phyloP scores from a whole-genome alignment of 169 alveolate genomes.

The Theileria parva region DNA sequence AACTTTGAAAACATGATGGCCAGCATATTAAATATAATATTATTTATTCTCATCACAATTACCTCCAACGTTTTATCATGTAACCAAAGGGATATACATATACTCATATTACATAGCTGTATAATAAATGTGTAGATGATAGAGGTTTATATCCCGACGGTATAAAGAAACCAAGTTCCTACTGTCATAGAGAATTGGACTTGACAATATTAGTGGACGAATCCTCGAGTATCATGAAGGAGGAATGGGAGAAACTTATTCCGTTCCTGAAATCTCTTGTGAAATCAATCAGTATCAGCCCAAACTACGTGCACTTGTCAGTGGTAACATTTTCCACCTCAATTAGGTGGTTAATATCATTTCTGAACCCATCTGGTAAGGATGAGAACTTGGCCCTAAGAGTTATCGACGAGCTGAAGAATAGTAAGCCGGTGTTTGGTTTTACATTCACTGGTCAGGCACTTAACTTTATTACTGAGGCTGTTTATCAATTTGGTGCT shows the following conservation, averaged over 20 bases:
- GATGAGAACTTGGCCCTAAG: constrained; percentile 27
- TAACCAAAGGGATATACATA: background rate
- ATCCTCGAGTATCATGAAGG: constrained; percentile 39
- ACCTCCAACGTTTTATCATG: background rate
- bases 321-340: constrained; percentile 56
- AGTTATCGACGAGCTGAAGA: constrained; percentile 21
- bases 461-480: constrained; percentile 31
- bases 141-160: constrained; percentile 1
- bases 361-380: constrained; percentile 39
- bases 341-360: constrained; percentile 23
- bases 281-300: constrained; percentile 32
- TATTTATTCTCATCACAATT: background rate
- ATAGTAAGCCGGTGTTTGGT: constrained; percentile 45
- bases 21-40: background rate
- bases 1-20: background rate
- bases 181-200: constrained; percentile 54
- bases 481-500: constrained; percentile 23
- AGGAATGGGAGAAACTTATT: constrained; percentile 49
- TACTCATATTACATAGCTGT: background rate
- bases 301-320: constrained; percentile 48
- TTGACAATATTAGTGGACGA: constrained; percentile 60
- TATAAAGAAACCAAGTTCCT: constrained; percentile 11
- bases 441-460: constrained; percentile 67
- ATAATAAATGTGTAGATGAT: background rate
- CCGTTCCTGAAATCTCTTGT: constrained; percentile 48